Base-by-base conservation (phyloP, 2,329 filamentous ascomycete species). In the Microdochium bolleyi region DNA sequence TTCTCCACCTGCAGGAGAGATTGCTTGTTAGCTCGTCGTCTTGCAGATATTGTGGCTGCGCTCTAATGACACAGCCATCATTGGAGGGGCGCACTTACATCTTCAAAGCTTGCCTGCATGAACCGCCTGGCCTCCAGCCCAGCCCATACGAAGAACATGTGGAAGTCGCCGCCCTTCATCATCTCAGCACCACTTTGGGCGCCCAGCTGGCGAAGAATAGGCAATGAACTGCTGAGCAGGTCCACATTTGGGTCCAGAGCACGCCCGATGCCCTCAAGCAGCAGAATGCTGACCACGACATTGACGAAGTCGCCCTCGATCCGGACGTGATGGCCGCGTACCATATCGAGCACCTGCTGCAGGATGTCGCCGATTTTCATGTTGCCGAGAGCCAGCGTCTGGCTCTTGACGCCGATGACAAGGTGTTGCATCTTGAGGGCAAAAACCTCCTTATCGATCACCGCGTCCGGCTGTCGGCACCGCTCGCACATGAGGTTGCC, bases 271-370 rank as follows among this genome's bases (percentile, higher is more conserved):
- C 94, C 94, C 67, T 99, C 94, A 1, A 99, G 77, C 2, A 99
- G 77, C 32, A 99, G 73, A 51, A 97, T 96, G 55, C 90, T 95
- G 54, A 99, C 87, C 27, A 99, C 92, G 3, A 99, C 94, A 64
- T 99, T 99, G 65, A 99, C 91, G 65, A 97, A 99, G 67, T 99
- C 94, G 9, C 94, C 94, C 69, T 99, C 94, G 50, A 99, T 80
- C 9, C 94, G 81, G 3, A 99, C 94, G 65, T 99, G 94, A 67
- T 99, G 94, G 10, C 77, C 75, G 52, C 94, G 83, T 27, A 99
- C 94, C 91, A 99, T 96, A 54, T 79, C 79, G 48, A 99, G 75
- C 0, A 97, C 94, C 61, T 95, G 82, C 63, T 94, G 91, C 27
- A 99, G 71, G 21, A 99, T 91, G 61, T 99, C 94, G 11, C 94